Conservation (phyloP, 768 basidiomycete species). For the Russula brevipes region DNA sequence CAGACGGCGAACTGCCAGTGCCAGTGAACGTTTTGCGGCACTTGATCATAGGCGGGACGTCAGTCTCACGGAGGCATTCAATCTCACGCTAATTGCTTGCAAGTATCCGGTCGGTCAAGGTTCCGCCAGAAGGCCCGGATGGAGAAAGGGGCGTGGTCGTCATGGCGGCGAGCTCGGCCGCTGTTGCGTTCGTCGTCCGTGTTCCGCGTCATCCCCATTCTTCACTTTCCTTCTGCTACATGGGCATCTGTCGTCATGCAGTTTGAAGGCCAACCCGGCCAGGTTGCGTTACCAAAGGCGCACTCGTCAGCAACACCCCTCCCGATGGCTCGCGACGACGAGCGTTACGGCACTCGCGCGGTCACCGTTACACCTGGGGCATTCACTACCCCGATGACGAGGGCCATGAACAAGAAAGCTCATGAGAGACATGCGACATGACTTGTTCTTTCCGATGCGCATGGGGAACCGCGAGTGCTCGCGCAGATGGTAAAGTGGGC, state of each 20-base stretch:
- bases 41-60: too few species aligned
- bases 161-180: conserved; percentile 51
- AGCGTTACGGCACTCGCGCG: conserved; percentile 48
- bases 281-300: conserved; percentile 55
- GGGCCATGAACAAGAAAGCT: conserved; percentile 29
- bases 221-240: neutral
- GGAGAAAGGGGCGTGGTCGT: conserved; percentile 57
- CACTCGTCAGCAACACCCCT: conserved; percentile 50
- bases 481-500: conserved; percentile 31
- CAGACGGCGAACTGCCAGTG: too few species aligned
- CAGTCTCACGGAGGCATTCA: conserved; percentile 56
- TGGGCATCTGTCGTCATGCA: conserved; percentile 21
- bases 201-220: neutral
- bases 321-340: conserved; percentile 56
- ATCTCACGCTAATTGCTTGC: conserved; percentile 48
- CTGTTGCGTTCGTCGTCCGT: conserved; percentile 26
- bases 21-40: too few species aligned
- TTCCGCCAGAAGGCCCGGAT: conserved; percentile 41
- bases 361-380: conserved; percentile 53
- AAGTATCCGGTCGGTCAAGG: conserved; percentile 45
- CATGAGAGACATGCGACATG: too few species aligned
- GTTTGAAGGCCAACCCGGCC: conserved; percentile 56
- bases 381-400: conserved; percentile 43
- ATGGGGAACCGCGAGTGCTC: conserved; percentile 33
- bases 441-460: conserved; percentile 35